Conservation (phyloP, 176 grass and related monocot species). For the Aegilops tauschii region DNA sequence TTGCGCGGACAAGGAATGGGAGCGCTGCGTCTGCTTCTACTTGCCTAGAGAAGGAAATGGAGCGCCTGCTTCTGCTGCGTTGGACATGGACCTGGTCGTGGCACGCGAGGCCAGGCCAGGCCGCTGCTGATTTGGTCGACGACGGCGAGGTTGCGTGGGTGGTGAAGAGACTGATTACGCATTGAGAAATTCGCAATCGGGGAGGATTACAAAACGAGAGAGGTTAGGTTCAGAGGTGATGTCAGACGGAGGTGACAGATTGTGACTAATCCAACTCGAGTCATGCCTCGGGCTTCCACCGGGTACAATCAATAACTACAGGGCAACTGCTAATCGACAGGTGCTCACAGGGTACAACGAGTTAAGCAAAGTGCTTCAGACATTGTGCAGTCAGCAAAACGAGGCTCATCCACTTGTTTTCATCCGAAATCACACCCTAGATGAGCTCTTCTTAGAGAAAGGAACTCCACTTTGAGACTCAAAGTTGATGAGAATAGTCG, state of each 20-base stretch:
- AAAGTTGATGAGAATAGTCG: too few relatives aligned
- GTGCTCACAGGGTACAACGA: too few relatives aligned
- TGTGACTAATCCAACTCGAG: neutral
- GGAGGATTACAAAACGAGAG: neutral
- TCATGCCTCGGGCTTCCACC: too few relatives aligned
- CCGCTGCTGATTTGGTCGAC: neutral
- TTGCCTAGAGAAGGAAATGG: neutral
- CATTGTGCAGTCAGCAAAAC: too few relatives aligned
- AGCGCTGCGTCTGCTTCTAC: neutral
- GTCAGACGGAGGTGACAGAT: neutral
- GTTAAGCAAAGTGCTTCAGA: too few relatives aligned
- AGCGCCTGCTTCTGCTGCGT: neutral
- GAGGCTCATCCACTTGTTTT: too few relatives aligned
- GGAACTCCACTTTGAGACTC: too few relatives aligned
- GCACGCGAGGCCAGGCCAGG: neutral
- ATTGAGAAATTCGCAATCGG: neutral
- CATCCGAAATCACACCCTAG: too few relatives aligned
- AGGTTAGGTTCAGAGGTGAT: neutral
- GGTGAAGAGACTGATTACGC: neutral
- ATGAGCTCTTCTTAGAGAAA: too few relatives aligned
- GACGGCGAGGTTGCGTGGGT: neutral
- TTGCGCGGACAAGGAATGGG: too few relatives aligned
- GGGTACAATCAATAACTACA: too few relatives aligned
- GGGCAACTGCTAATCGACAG: too few relatives aligned
- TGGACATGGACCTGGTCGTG: conserved; percentile 3